Base-by-base conservation (phyloP, 352 stramenopile genomes). In the Phytopythium sindhum region DNA sequence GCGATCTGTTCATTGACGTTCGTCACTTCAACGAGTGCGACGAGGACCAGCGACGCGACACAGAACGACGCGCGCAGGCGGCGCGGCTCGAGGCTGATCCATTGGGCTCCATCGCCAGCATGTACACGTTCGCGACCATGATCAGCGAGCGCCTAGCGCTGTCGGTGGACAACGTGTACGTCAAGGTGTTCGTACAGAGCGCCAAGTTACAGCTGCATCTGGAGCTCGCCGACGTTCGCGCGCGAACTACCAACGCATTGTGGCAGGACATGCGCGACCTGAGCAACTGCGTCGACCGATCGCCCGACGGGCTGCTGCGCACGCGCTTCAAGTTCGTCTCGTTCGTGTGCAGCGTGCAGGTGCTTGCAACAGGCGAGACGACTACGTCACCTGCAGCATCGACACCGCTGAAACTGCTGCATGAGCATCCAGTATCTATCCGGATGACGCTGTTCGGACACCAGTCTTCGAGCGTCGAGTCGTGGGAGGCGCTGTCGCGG, bases 241-340 rank as follows among this genome's bases (percentile, higher is more conserved):
- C 76, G 21, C 80, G 80, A 19, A 86, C 81, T 28, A 89, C 80
- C 2, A 85, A 90, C 48, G 72, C 81, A 14, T 24, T 88, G 59
- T 86, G 81, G 78, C 80, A 89, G 62, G 80, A 88, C 61, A 81
- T 90, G 60, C 75, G 76, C 23, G 74, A 90, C 29, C 73, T 86
- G 21, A 77, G 76, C 10, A 64, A 64, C 24, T 86, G 76, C 35
- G 74, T 89, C 9, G 80, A 89, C 19, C 78, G 78, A 14, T 89
- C 81, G 2, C 81, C 81, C 0, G 80, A 90, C 21, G 70, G 77
- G 4, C 61, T 86, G 48, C 70, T 89, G n/a, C 80, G 84, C 65
- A 90, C 81, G 23, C 72, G 78, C 1, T 89, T 89, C 71, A 85
- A 84, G 57, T 81, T 81, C 23, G 60, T 89, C 14, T 90, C 81